Conservation (phyloP, 2,329 filamentous ascomycete genomes). For the Alternaria consortialis region DNA sequence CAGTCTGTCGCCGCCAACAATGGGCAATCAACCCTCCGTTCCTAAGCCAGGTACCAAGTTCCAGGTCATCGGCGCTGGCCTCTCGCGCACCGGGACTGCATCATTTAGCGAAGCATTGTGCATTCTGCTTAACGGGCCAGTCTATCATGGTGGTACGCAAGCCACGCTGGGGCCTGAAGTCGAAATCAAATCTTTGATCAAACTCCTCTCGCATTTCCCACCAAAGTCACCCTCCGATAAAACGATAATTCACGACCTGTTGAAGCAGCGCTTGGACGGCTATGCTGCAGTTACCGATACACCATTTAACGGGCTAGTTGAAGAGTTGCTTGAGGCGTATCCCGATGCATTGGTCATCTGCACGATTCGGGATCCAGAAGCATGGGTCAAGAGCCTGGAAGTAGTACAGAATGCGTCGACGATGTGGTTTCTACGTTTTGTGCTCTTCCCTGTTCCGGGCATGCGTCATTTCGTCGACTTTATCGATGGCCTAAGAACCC, state of each 20-base stretch:
- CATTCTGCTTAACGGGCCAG: conserved; percentile 59
- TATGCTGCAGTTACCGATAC: conserved; percentile 60
- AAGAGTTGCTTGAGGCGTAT: conserved; percentile 59
- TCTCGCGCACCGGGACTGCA: conserved; percentile 60
- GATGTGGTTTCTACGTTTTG: conserved; percentile 27
- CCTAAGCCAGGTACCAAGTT: conserved; percentile 36
- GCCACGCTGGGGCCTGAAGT: conserved; percentile 23
- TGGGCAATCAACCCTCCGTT: conserved; percentile 30
- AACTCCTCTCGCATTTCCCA: conserved; percentile 29
- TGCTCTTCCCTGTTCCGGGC: conserved; percentile 30
- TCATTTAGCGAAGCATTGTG: conserved; percentile 60
- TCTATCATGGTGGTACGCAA: conserved; percentile 61
- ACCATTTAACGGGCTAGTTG: conserved; percentile 54
- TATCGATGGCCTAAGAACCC: conserved; percentile 19
- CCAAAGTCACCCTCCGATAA: conserved; percentile 12
- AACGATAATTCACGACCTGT: conserved; percentile 23
- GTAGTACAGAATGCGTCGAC: conserved; percentile 14
- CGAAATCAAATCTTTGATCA: conserved; percentile 35
- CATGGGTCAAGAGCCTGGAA: conserved; percentile 34
- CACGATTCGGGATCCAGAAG: conserved; percentile 32
- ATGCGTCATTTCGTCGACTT: conserved; percentile 32
- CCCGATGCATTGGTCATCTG: conserved; percentile 60
- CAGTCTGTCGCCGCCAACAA: conserved; percentile 9
- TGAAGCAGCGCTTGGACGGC: conserved; percentile 50
- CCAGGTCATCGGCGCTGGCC: conserved; percentile 56